Evolutionary conservation across 1,284 basidiomycete genomes (phyloP).

Genomic region (Tilletia walkeri): DNA sequence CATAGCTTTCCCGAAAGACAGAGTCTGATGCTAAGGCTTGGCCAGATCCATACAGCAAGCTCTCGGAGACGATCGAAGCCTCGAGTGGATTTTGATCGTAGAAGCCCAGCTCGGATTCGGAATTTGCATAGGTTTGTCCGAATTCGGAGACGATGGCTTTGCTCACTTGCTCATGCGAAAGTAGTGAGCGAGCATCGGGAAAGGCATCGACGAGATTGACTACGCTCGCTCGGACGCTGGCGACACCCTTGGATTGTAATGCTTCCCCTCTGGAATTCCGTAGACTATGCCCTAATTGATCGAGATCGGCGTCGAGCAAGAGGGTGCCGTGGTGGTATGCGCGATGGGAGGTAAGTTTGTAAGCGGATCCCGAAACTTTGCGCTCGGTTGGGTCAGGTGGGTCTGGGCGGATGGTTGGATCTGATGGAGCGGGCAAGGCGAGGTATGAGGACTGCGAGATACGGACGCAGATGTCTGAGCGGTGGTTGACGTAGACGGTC

Average conservation of each 20-base stretch:
- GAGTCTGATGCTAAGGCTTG: conserved; percentile 4
- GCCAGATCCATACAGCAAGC: neutral
- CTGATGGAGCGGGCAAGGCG: conserved; percentile 35
- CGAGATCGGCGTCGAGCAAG: conserved; percentile 65
- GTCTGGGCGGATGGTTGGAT: neutral
- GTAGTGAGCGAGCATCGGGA: conserved; percentile 42
- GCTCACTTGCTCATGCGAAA: conserved; percentile 72
- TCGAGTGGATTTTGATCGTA: neutral
- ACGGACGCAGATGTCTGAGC: conserved; percentile 69
- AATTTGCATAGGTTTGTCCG: conserved; percentile 62
- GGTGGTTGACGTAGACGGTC: conserved; percentile 69
- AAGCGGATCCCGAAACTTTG: conserved; percentile 94
- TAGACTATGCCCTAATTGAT: conserved; percentile 38
- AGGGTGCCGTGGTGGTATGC: conserved; percentile 99
- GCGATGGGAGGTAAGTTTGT: conserved; percentile 85
- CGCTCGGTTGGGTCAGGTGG: conserved; percentile 26
- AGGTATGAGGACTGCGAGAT: conserved; percentile 64
- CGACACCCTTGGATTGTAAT: conserved; percentile 76
- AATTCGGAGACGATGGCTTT: conserved; percentile 73
- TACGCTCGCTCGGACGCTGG: conserved; percentile 88
- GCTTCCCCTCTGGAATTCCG: conserved; percentile 72
- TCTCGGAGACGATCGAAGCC: neutral
- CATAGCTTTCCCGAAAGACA: conserved; percentile 31
- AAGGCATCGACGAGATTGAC: conserved; percentile 70
- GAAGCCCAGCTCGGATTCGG: conserved; percentile 20